A percentile compares a stretch with the other conserved stretches of the same genome.
phyloP scores from a whole-genome alignment of 345 rosid species.

The Boechera retrofracta region DNA sequence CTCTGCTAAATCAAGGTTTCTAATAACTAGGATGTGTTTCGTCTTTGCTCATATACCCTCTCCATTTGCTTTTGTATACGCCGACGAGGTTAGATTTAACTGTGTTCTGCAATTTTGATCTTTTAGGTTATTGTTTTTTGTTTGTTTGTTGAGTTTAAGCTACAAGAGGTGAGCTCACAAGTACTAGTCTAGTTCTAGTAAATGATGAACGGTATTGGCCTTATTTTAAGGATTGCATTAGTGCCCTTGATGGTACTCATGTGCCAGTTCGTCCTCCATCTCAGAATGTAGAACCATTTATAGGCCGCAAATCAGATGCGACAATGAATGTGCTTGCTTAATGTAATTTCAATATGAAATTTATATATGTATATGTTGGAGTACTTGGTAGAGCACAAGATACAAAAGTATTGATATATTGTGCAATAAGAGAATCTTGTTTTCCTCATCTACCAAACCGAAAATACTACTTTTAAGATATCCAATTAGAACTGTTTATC shows the following conservation, averaged over 20 bases:
- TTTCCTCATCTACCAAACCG: neutral
- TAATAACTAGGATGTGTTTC: no score
- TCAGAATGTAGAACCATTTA: neutral
- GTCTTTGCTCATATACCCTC: no score
- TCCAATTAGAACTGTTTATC: neutral
- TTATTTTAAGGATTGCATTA: neutral
- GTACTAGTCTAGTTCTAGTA: neutral
- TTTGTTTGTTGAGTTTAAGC: no score
- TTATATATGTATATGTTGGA: neutral
- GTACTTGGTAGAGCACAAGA: neutral
- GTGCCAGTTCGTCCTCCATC: neutral
- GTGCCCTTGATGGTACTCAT: neutral
- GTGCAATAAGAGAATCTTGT: neutral
- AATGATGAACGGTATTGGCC: neutral
- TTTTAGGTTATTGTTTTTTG: no score
- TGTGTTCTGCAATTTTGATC: no score
- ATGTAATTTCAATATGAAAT: neutral
- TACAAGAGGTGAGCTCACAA: neutral
- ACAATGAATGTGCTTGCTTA: neutral
- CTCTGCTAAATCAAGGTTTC: no score
- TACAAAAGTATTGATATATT: neutral
- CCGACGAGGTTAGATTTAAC: no score
- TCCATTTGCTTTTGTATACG: no score
- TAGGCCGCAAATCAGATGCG: neutral
- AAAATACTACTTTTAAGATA: neutral